These are phyloP conservation scores for Xanthoceras sorbifolium DNA, from an alignment of 345 rosid species.

Conservation along the genomic window DNA sequence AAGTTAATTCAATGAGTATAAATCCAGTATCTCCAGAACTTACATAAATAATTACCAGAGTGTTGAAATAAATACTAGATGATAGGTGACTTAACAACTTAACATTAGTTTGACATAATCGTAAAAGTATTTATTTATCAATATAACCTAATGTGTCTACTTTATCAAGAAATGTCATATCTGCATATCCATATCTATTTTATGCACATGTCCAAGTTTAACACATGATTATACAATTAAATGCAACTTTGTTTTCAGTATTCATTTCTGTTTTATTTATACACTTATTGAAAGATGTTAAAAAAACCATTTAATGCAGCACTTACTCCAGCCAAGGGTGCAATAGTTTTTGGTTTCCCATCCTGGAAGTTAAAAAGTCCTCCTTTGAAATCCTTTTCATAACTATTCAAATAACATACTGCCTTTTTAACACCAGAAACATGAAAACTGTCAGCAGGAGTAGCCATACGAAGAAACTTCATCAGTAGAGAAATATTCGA, in stretches of 20 bases:
- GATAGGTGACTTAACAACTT: neutral
- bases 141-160: neutral
- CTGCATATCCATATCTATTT: neutral
- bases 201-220: neutral
- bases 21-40: neutral
- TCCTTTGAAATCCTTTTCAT: constrained; percentile 69
- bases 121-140: neutral
- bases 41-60: neutral
- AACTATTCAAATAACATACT: constrained; percentile 88
- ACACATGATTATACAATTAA: neutral
- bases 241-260: neutral
- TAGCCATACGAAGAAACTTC: neutral
- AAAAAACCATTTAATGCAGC: constrained; percentile 3
- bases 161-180: neutral
- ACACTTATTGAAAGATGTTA: neutral
- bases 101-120: neutral
- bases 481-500: neutral
- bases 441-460: constrained; percentile 22
- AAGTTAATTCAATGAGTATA: constrained; percentile 8
- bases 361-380: constrained; percentile 84
- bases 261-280: neutral
- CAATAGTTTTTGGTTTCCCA: constrained; percentile 61
- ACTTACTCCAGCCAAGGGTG: constrained; percentile 82
- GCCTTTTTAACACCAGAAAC: constrained; percentile 53
- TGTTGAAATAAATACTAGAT: neutral